Conservation (phyloP, 176 grass and related monocot genomes). For the Puccinellia tenuiflora region DNA sequence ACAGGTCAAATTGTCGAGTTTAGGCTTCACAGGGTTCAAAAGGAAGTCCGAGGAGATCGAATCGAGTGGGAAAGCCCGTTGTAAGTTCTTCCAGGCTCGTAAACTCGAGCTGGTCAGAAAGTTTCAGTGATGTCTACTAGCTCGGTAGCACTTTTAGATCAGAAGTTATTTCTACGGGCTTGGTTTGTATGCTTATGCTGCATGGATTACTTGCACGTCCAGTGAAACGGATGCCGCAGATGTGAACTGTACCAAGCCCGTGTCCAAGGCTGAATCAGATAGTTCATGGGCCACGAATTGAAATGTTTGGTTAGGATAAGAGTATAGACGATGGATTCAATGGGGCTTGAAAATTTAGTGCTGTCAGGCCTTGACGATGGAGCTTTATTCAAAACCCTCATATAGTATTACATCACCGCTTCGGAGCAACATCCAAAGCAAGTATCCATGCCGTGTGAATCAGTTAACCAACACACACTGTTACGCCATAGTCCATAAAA, state of each 20-base stretch:
- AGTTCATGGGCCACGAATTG: background rate
- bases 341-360: background rate
- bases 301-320: background rate
- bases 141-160: background rate
- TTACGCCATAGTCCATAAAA: too few species aligned
- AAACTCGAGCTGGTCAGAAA: conserved; percentile 70
- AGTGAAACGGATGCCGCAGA: background rate
- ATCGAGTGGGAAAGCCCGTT: conserved; percentile 81
- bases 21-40: conserved; percentile 78
- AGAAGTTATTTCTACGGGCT: background rate
- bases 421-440: background rate
- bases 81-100: conserved; percentile 82
- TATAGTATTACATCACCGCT: background rate
- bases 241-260: background rate
- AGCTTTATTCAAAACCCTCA: background rate
- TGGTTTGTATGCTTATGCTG: background rate
- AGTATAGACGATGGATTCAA: background rate
- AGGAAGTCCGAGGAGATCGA: conserved; percentile 78
- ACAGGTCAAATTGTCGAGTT: conserved; percentile 66
- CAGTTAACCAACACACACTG: background rate
- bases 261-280: background rate
- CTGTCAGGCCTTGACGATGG: background rate
- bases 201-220: background rate
- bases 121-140: conserved; percentile 29
- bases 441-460: background rate